Conservation (phyloP, 768 basidiomycete genomes). For the Lactifluus pinguis region DNA sequence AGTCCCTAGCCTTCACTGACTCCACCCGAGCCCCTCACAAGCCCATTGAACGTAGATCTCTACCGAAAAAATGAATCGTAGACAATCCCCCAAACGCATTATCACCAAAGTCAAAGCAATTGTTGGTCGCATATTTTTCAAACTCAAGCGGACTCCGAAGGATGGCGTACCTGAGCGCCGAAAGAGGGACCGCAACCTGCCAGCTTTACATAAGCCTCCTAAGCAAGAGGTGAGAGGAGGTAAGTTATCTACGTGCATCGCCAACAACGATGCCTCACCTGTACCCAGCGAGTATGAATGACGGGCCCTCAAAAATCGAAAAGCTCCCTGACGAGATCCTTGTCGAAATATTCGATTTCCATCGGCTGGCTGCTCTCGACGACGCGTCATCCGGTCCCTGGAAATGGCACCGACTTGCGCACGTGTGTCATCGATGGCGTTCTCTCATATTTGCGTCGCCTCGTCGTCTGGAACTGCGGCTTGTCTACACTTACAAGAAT, state of each 20-base stretch:
- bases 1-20: background rate
- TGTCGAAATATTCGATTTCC: constrained; percentile 1
- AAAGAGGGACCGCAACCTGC: background rate
- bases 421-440: constrained; percentile 4
- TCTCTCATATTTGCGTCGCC: background rate
- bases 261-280: background rate
- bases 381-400: background rate
- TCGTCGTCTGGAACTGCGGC: background rate
- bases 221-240: background rate
- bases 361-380: background rate
- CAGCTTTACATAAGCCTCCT: background rate
- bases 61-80: background rate
- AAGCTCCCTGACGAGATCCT: background rate
- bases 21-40: background rate
- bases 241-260: background rate
- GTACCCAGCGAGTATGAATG: background rate
- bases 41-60: background rate
- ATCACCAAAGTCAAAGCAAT: background rate
- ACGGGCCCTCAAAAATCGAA: background rate
- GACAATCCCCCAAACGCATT: background rate
- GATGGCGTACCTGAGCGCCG: background rate
- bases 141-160: background rate
- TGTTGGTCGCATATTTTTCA: background rate
- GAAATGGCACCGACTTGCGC: background rate
- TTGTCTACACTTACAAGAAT: background rate